These are phyloP conservation scores for Acacia crassicarpa DNA, from an alignment of 306 rosid species.

Conservation along the genomic window DNA sequence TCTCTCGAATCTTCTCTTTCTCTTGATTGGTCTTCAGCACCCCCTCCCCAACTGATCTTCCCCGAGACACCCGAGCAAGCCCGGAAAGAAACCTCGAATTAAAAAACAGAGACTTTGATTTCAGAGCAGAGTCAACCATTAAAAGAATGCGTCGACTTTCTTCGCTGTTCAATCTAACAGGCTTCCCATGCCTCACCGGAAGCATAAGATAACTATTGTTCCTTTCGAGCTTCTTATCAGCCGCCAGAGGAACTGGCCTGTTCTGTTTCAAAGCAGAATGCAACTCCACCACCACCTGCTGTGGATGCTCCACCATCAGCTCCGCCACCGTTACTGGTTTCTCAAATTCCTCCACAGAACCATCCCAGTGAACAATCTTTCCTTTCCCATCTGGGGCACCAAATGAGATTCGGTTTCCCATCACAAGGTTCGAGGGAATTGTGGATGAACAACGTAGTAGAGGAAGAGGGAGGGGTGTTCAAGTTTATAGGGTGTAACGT, in stretches of 20 bases:
- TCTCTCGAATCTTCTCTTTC: conserved; percentile 25
- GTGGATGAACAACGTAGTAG: neutral
- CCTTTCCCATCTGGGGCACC: conserved; percentile 22
- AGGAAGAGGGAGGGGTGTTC: neutral
- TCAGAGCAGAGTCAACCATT: conserved; percentile 38
- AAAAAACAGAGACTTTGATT: conserved; percentile 34
- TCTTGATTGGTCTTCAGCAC: conserved; percentile 29
- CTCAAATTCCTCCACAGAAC: conserved; percentile 64
- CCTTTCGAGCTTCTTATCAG: conserved; percentile 61
- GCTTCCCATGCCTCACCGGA: conserved; percentile 77
- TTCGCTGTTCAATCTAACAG: conserved; percentile 44
- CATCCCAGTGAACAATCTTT: conserved; percentile 61
- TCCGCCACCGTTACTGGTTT: conserved; percentile 66
- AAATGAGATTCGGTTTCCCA: conserved; percentile 69
- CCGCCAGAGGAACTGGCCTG: conserved; percentile 63
- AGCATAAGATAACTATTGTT: conserved; percentile 66
- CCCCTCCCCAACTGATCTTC: neutral
- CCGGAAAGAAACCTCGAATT: conserved; percentile 54
- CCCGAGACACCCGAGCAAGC: conserved; percentile 49
- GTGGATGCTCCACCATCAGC: conserved; percentile 86
- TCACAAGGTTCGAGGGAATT: neutral
- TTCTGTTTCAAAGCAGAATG: conserved; percentile 42
- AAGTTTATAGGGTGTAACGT: neutral
- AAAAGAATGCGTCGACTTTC: conserved; percentile 51
- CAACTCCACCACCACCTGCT: conserved; percentile 80